These are phyloP conservation scores for Pseudocercospora cruenta DNA, from an alignment of 2,329 filamentous ascomycete species.

Conservation along the genomic window DNA sequence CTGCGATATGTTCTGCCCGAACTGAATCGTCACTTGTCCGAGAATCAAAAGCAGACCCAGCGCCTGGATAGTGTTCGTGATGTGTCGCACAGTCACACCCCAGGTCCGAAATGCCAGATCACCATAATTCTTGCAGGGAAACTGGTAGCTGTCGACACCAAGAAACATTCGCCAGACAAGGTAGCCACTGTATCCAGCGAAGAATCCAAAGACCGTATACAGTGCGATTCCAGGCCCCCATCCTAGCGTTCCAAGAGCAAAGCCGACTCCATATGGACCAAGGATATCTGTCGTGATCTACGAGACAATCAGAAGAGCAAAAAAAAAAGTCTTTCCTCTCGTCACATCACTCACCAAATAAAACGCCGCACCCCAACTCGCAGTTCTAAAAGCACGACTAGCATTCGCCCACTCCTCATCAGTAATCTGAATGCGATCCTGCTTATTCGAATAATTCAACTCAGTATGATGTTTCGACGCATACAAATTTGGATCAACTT, in stretches of 20 bases:
- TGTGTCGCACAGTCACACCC: conserved; percentile 42
- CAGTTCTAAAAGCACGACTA: conserved; percentile 41
- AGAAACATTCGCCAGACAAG: conserved; percentile 43
- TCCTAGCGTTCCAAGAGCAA: conserved; percentile 36
- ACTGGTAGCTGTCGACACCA: conserved; percentile 45
- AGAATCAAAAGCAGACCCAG: conserved; percentile 54
- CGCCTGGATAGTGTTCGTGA: conserved; percentile 45
- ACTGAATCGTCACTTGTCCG: conserved; percentile 56
- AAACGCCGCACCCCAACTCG: conserved; percentile 44
- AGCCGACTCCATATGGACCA: conserved; percentile 40
- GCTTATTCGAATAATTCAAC: conserved; percentile 24
- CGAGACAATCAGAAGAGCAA: not conserved
- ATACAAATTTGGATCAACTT: conserved; percentile 2
- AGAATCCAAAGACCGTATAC: conserved; percentile 43
- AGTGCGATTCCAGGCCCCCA: conserved; percentile 43
- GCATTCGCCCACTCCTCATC: conserved; percentile 43
- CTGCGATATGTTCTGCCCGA: conserved; percentile 59
- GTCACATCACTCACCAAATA: conserved; percentile 36
- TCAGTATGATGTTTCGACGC: conserved; percentile 13
- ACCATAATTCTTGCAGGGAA: conserved; percentile 47
- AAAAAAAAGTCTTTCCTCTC: not conserved
- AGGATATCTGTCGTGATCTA: conserved; percentile 49
- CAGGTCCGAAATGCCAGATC: conserved; percentile 48
- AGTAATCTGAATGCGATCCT: conserved; percentile 25
- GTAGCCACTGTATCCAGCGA: conserved; percentile 36